phyloP scores from a whole-genome alignment of 139 green algal genomes.

The Haematococcus sp. region DNA sequence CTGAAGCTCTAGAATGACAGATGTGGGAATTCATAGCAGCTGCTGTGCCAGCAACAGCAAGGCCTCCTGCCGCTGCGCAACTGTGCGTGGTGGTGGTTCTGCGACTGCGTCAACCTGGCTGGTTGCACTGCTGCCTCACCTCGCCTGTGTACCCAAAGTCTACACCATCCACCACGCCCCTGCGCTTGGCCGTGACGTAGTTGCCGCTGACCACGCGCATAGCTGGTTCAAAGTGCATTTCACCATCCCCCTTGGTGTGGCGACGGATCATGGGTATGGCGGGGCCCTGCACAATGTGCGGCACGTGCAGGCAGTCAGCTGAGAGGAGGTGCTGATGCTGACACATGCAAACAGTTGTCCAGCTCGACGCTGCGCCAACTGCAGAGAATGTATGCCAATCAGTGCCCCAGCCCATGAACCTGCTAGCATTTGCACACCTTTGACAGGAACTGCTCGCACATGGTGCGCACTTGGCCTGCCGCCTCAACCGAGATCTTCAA shows the following conservation, averaged over 20 bases:
- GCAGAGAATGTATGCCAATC: too few species aligned
- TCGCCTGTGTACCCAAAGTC: constrained; percentile 88
- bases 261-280: constrained; percentile 83
- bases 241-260: constrained; percentile 68
- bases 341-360: not conserved
- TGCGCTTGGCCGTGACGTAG: constrained; percentile 85
- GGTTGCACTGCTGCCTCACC: constrained; percentile 36
- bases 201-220: constrained; percentile 79
- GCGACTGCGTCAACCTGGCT: too few species aligned
- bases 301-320: not conserved
- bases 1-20: too few species aligned
- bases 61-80: too few species aligned
- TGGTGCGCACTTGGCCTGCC: constrained; percentile 55
- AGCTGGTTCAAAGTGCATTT: constrained; percentile 54
- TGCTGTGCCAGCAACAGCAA: too few species aligned
- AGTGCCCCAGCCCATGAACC: too few species aligned
- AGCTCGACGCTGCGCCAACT: too few species aligned
- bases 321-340: not conserved
- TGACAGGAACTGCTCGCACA: constrained; percentile 80
- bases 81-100: too few species aligned
- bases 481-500: constrained; percentile 70
- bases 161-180: constrained; percentile 86
- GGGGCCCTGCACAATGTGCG: constrained; percentile 44
- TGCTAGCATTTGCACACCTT: constrained; percentile 24
- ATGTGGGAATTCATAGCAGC: too few species aligned